phyloP scores from a whole-genome alignment of 805 yeast genomes.

The Jamesozyma spencerorum region DNA sequence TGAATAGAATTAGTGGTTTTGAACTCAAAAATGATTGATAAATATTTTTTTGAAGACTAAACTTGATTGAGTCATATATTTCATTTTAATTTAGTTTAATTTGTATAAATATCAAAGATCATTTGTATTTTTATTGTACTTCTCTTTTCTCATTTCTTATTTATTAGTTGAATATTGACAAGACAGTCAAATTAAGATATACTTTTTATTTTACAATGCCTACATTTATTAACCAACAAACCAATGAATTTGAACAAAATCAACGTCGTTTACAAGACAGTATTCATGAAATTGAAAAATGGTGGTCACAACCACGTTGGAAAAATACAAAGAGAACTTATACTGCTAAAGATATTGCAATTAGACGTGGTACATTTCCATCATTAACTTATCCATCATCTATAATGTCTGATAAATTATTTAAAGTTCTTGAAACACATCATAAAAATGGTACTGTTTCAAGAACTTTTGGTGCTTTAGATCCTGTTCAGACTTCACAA shows the following conservation, averaged over 20 bases:
- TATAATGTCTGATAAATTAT: constrained; percentile 75
- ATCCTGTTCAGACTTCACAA: constrained; percentile 91
- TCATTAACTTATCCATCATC: constrained; percentile 63
- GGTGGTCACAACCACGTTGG: constrained; percentile 98
- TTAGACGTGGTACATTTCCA: constrained; percentile 74
- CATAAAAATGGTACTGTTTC: constrained; percentile 55
- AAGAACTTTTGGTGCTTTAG: constrained; percentile 90
- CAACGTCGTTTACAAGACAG: constrained; percentile 32
- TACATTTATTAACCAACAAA: neutral
- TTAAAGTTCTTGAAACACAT: constrained; percentile 58
- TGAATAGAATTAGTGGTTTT: too few species aligned
- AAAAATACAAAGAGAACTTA: constrained; percentile 76
- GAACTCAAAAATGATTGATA: too few species aligned
- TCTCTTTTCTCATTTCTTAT: too few species aligned
- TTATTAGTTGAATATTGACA: too few species aligned
- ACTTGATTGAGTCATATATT: too few species aligned
- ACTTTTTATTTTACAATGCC: too few species aligned
- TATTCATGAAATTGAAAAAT: constrained; percentile 61
- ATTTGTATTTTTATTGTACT: too few species aligned
- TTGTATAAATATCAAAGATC: too few species aligned
- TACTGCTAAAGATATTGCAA: constrained; percentile 79
- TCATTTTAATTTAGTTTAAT: too few species aligned
- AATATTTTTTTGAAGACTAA: too few species aligned
- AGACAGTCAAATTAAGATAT: too few species aligned
- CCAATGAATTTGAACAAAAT: constrained; percentile 7